Evolutionary conservation across 1,284 basidiomycete genomes (phyloP).

Genomic region (Cryptococcus amylolentus): DNA sequence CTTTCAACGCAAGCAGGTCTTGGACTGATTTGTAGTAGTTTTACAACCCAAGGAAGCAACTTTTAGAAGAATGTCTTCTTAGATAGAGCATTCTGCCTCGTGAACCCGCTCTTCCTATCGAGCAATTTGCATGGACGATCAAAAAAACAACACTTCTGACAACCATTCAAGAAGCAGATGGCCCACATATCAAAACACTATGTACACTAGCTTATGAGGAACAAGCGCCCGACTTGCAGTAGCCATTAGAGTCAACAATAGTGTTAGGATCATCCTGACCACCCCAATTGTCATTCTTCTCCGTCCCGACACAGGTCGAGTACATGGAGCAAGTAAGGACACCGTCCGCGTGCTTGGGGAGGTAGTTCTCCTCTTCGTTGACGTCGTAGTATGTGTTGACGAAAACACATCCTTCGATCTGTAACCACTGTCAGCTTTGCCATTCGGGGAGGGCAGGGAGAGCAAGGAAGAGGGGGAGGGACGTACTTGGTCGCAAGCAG

Average conservation of each 20-base stretch:
- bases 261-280: conserved; percentile 32
- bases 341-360: conserved; percentile 32
- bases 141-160: not conserved
- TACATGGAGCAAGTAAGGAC: conserved; percentile 33
- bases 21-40: too few relatives aligned
- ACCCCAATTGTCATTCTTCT: conserved; percentile 28
- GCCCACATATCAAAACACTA: not conserved
- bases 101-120: not conserved
- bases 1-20: too few relatives aligned
- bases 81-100: too few relatives aligned
- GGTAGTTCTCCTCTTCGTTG: conserved; percentile 23
- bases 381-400: conserved; percentile 29
- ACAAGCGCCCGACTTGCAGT: conserved; percentile 28
- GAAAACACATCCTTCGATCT: conserved; percentile 7
- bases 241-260: conserved; percentile 29
- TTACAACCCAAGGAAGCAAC: too few relatives aligned
- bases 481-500: conserved; percentile 23
- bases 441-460: not conserved
- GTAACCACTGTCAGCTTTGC: too few relatives aligned
- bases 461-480: not conserved
- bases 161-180: too few relatives aligned
- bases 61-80: too few relatives aligned
- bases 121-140: not conserved
- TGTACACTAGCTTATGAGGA: not conserved
- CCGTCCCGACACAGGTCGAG: conserved; percentile 23